Conservation (phyloP, 352 stramenopile species). For the Elongisporangium senticosum region DNA sequence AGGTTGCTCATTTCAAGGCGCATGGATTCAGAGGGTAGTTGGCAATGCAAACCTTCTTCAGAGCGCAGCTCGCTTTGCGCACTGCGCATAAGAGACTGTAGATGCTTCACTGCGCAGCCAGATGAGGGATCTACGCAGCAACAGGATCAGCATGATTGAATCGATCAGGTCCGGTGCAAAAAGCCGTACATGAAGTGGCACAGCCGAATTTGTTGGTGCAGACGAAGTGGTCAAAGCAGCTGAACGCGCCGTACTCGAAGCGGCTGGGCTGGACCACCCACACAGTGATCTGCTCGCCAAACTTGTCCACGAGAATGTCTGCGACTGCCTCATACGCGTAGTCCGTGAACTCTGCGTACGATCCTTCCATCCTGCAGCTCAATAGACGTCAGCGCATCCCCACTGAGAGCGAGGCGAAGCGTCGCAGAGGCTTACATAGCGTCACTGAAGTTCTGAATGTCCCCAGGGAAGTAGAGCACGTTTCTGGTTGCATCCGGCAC, state of each 20-base stretch:
- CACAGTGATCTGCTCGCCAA: slow-evolving; percentile 43
- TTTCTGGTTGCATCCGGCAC: slow-evolving; percentile 23
- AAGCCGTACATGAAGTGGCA: slow-evolving; percentile 29
- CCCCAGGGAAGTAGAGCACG: slow-evolving; percentile 67
- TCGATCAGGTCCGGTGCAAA: background rate
- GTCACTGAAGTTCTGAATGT: slow-evolving; percentile 51
- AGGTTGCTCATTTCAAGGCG: background rate
- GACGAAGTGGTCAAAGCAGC: slow-evolving; percentile 65
- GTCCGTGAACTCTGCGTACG: slow-evolving; percentile 37
- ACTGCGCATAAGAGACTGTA: slow-evolving; percentile 35
- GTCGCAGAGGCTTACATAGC: slow-evolving; percentile 27
- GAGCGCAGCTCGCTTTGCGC: slow-evolving; percentile 14
- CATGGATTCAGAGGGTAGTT: too few species aligned
- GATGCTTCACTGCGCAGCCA: slow-evolving; percentile 29
- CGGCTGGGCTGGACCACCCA: slow-evolving; percentile 48
- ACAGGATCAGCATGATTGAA: background rate
- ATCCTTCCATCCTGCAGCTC: slow-evolving; percentile 17
- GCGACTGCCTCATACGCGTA: slow-evolving; percentile 51
- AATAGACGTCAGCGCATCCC: slow-evolving; percentile 1
- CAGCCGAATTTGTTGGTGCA: slow-evolving; percentile 47
- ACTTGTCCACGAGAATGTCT: slow-evolving; percentile 40
- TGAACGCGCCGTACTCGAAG: slow-evolving; percentile 40
- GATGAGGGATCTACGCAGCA: slow-evolving; percentile 23
- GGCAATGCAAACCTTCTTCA: slow-evolving; percentile 18
- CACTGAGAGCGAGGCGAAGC: background rate